These are phyloP conservation scores for Saturnispora saitoi DNA, from an alignment of 805 yeast species.

Conservation along the genomic window DNA sequence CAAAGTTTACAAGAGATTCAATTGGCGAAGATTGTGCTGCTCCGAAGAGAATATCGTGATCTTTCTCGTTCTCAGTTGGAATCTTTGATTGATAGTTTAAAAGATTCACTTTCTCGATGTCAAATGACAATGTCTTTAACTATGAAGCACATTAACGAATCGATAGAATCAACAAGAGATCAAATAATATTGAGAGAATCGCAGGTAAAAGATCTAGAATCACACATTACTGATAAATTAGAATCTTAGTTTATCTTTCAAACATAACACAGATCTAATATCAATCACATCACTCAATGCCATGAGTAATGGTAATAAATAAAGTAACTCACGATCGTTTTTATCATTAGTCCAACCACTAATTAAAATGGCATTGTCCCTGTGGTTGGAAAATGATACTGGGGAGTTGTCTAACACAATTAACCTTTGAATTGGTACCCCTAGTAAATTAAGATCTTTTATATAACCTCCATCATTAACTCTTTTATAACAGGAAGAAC, in stretches of 20 bases:
- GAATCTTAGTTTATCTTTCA: constrained; percentile 2
- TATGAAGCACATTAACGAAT: not conserved
- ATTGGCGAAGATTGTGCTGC: not conserved
- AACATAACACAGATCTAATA: constrained; percentile 60
- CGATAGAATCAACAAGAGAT: not conserved
- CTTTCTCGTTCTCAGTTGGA: not conserved
- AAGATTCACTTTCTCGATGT: not conserved
- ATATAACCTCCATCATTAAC: constrained; percentile 69
- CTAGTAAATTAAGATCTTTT: constrained; percentile 43
- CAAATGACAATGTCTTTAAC: not conserved
- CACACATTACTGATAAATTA: not conserved
- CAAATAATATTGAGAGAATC: not conserved
- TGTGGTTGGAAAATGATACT: constrained; percentile 73
- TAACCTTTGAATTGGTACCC: constrained; percentile 31
- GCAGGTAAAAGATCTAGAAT: not conserved
- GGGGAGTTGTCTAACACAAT: constrained; percentile 91
- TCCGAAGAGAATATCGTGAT: not conserved
- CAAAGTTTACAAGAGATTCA: not conserved
- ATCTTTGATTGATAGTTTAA: not conserved
- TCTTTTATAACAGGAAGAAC: constrained; percentile 1
- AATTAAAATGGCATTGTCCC: constrained; percentile 81
- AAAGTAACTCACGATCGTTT: constrained; percentile 74
- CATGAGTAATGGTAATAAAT: constrained; percentile 69
- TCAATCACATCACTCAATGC: constrained; percentile 76
- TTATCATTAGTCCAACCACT: constrained; percentile 99